Base-by-base conservation (phyloP, 2,329 filamentous ascomycete species). In the Furcasterigmium sp. region DNA sequence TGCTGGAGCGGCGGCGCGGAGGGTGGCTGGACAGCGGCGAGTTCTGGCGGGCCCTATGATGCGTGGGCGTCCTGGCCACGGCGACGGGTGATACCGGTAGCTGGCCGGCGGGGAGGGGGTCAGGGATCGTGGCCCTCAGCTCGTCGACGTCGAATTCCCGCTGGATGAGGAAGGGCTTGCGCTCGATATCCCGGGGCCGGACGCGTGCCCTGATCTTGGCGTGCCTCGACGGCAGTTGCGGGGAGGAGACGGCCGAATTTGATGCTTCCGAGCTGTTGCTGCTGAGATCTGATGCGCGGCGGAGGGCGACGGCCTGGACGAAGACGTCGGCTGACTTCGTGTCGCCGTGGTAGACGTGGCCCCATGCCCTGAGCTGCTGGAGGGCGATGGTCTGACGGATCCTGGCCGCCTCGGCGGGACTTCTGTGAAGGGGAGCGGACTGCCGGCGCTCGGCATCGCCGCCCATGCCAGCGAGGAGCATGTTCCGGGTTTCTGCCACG, bases 131-230 rank as follows among this genome's bases (percentile, higher is more conserved):
- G 8, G 67, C 61, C 37, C 69, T 63, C 9, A 80, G 56, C 46
- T 69, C 61, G 20, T 69, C 61, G 13, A 78, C 57, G 46, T 78
- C 65, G 46, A 81, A 75, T 15, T 64, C 67, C 23, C 75, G 67
- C 49, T 69, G 65, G 15, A 82, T 61, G 1, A 72, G 51, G 48
- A 78, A 70, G 1, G 74, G 62, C 38, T 67, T 65, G 15, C 66
- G 60, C 3, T 68, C 64, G 5, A 61, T 56, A 15, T 56, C 53
- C 28, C 58, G 60, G 14, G 74, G 72, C 6, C 64, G 51, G 8
- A 78, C 62, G 13, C 67, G 59, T 3, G 69, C 72, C 14, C 70
- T 64, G 38, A 76, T 64, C 35, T 37, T 14, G 37, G 41, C 25
- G 37, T 43, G 13, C 30, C 20, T 26, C 5, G 5, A 17, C n/a